These are phyloP conservation scores for Ophiosphaerella narmari DNA, from an alignment of 2,329 filamentous ascomycete species.

Conservation along the genomic window DNA sequence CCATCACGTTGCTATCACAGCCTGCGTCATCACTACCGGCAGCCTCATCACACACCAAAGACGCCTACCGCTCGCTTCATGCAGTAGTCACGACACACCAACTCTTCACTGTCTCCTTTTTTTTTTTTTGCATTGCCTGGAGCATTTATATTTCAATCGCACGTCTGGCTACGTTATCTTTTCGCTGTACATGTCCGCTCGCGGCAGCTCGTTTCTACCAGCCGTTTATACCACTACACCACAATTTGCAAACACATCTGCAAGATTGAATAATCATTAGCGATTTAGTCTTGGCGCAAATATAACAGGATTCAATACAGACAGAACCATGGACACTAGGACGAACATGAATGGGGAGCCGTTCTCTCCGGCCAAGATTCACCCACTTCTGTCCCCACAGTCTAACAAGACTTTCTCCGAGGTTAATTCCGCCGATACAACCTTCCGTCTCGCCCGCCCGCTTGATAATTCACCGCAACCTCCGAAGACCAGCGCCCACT, in stretches of 20 bases:
- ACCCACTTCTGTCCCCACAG: conserved; percentile 42
- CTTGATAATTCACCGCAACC: conserved; percentile 28
- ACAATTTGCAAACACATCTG: conserved; percentile 6
- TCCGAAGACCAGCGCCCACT: conserved; percentile 30
- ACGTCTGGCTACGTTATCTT: conserved; percentile 41
- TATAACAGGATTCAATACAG: conserved; percentile 10
- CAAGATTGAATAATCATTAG: conserved; percentile 10
- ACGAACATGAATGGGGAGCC: conserved; percentile 35
- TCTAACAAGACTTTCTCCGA: conserved; percentile 34
- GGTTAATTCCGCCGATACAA: conserved; percentile 37
- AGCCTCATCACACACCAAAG: conserved; percentile 17
- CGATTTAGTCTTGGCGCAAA: conserved; percentile 15
- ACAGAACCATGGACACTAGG: conserved; percentile 29
- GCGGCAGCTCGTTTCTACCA: conserved; percentile 5
- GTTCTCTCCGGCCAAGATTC: conserved; percentile 40
- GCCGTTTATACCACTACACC: conserved; percentile 7
- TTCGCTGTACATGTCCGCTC: conserved; percentile 21
- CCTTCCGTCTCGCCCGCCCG: conserved; percentile 32
- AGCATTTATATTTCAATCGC: conserved; percentile 25
- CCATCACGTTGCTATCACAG: conserved; percentile 3
- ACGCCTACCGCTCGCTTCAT: conserved; percentile 27
- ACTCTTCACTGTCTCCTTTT: conserved; percentile 15
- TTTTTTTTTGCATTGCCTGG: conserved; percentile 25
- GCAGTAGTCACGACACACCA: conserved; percentile 36
- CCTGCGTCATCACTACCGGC: conserved; percentile 8